A percentile compares a stretch with the other conserved stretches of the same genome.
These are phyloP conservation scores for Quercus lobata DNA, from an alignment of 331 rosid genomes.

Conservation along the genomic window DNA sequence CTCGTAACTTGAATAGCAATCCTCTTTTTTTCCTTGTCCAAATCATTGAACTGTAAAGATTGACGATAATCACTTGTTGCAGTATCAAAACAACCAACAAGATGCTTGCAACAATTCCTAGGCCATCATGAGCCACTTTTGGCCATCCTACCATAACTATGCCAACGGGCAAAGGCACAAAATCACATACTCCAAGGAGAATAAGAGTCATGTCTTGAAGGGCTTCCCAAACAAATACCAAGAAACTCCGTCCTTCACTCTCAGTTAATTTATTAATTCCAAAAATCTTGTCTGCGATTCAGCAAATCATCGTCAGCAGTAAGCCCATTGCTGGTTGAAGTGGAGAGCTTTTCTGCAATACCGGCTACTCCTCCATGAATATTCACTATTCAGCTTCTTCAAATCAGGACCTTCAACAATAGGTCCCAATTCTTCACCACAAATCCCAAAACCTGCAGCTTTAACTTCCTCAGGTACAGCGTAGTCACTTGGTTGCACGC, in stretches of 20 bases:
- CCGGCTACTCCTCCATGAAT: conserved; percentile 72
- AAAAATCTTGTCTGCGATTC: conserved; percentile 50
- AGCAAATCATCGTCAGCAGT: conserved; percentile 32
- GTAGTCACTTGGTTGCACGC: conserved; percentile 61
- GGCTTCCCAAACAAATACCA: conserved; percentile 96
- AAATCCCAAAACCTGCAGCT: conserved; percentile 78
- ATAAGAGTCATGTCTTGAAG: conserved; percentile 97
- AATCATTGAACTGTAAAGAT: conserved; percentile 89
- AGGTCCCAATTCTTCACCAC: conserved; percentile 87
- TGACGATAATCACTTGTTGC: conserved; percentile 96
- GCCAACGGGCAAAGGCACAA: conserved; percentile 81
- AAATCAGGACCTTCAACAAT: conserved; percentile 82
- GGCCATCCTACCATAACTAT: conserved; percentile 95
- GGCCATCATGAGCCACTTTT: conserved; percentile 94
- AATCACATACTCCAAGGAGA: conserved; percentile 88
- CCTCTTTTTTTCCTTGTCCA: conserved; percentile 98
- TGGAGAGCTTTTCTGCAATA: conserved; percentile 63
- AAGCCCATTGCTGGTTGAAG: conserved; percentile 62
- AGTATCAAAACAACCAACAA: conserved; percentile 87
- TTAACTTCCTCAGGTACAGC: conserved; percentile 64
- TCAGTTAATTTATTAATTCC: conserved; percentile 87
- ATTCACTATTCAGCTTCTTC: conserved; percentile 59
- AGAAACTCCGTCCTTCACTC: conserved; percentile 64
- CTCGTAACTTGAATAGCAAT: conserved; percentile 88
- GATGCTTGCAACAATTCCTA: conserved; percentile 95